A percentile compares a stretch with the other conserved stretches of the same genome.
Conservation (phyloP, 257 asterid species). For the Solanum bukasovii region DNA sequence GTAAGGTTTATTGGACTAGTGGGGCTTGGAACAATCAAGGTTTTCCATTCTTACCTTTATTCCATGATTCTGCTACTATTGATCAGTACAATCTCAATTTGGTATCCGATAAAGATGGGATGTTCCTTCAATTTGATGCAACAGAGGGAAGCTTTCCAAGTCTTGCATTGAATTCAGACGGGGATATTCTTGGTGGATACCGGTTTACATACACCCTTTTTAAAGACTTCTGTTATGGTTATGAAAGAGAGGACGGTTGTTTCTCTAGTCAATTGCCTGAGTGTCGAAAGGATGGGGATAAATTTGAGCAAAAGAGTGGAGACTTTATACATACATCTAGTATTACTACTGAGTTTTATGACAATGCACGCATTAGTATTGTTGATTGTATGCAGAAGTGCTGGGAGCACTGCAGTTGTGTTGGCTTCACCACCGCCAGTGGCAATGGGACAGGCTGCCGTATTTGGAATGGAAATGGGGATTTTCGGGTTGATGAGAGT, state of each 20-base stretch:
- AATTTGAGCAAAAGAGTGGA: neutral
- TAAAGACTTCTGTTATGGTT: neutral
- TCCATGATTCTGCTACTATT: neutral
- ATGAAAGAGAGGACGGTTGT: slow-evolving; percentile 8
- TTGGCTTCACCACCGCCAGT: neutral
- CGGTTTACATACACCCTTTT: neutral
- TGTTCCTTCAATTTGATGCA: neutral
- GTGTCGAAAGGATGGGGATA: slow-evolving; percentile 2
- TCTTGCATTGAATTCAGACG: neutral
- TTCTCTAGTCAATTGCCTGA: neutral
- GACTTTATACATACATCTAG: neutral
- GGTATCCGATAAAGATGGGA: neutral
- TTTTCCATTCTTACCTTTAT: neutral
- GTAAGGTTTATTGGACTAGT: neutral
- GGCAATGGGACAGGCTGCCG: neutral
- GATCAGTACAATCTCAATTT: neutral
- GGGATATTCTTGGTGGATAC: neutral
- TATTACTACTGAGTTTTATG: neutral
- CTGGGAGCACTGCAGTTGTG: neutral
- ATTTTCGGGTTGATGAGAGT: neutral
- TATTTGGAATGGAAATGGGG: neutral
- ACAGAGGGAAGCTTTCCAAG: neutral
- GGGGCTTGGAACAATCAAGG: neutral
- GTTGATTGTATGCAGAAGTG: neutral
- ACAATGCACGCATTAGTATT: neutral